A percentile compares a stretch with the other conserved stretches of the same genome.
These are phyloP conservation scores for Phycomyces nitens DNA, from an alignment of 192 early-diverging fungal genomes.

Conservation along the genomic window DNA sequence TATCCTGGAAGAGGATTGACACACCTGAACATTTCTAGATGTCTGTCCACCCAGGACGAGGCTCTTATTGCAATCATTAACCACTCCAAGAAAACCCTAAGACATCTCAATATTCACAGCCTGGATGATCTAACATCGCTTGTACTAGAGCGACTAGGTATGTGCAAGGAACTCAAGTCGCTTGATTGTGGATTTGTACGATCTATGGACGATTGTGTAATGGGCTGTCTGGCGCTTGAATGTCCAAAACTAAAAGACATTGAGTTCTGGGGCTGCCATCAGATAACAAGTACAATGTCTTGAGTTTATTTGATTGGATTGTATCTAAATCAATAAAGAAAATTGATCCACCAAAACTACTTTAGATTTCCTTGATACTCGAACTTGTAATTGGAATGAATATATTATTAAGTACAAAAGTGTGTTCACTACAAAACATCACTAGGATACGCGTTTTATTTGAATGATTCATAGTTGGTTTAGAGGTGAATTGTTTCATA, in stretches of 20 bases:
- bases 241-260: conserved; percentile 51
- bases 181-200: conserved; percentile 79
- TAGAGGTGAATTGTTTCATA: too few relatives aligned
- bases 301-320: too few relatives aligned
- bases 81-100: conserved; percentile 57
- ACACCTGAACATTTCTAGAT: conserved; percentile 58
- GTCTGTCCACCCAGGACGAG: conserved; percentile 61
- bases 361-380: too few relatives aligned
- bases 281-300: conserved; percentile 7
- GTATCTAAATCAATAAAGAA: too few relatives aligned
- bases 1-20: conserved; percentile 38
- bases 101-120: conserved; percentile 62
- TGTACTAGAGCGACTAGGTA: conserved; percentile 48
- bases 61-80: conserved; percentile 52
- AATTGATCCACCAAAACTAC: too few relatives aligned
- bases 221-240: conserved; percentile 51
- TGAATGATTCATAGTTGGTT: too few relatives aligned
- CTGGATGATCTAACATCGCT: conserved; percentile 61
- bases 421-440: too few relatives aligned
- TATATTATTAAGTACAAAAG: too few relatives aligned
- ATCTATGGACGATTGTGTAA: conserved; percentile 64
- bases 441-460: too few relatives aligned
- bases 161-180: conserved; percentile 45
- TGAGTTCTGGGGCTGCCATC: conserved; percentile 73
- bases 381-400: too few relatives aligned